Base-by-base conservation (phyloP, 176 grass and related monocot species). In the Aegilops bicornis region DNA sequence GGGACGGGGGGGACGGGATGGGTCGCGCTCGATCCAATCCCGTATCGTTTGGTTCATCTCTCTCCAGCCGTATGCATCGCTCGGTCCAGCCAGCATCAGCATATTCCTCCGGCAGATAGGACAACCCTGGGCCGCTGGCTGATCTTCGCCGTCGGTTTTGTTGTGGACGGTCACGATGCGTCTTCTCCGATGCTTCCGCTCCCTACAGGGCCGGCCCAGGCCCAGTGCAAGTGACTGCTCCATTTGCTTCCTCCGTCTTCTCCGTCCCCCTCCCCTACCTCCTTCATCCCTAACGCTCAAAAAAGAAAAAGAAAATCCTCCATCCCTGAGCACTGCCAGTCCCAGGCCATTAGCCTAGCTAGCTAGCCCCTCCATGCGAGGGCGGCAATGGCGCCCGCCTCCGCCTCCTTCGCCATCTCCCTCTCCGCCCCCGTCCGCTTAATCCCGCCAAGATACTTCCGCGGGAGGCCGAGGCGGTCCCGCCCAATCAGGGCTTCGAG, bases 331-430 rank as follows among this genome's bases (percentile, higher is more conserved):
- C 70, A 58, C 74, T 52, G 23, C 54, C 54, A 22, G 22, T 54
- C 50, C 50, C 7, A 31, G 65, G 20, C 70, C 66, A 35, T 68
- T 78, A 60, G 60, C 68, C 82, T 27, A 54, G 16, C 50, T 27
- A 43, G 17, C 9, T 59, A 8, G 0, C 71, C 27, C 48, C 10
- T 84, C 85, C 76, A 92, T 89, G 87, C 85, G 54, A 84, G 62
- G 87, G 39, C 81, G 40, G 29, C 77, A 63, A 92, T 92, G 91
- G 87, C 87, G 69, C 81, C 91, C 64, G 80, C 84, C 77, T 81
- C 84, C 81, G 40, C 69, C 36, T 70, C 87, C 69, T 4, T 39
- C 32, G 60, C 62, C 77, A 1, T 73, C 73, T 58, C 65, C 45
- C 64, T 81, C 42, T 52, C 7, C 73, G 7, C 17, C 52, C 40